Percentiles rank a stretch among this genome's conserved stretches.
Evolutionary conservation across 169 alveolate species (phyloP).

Genomic region (Toxoplasma gondii): DNA sequence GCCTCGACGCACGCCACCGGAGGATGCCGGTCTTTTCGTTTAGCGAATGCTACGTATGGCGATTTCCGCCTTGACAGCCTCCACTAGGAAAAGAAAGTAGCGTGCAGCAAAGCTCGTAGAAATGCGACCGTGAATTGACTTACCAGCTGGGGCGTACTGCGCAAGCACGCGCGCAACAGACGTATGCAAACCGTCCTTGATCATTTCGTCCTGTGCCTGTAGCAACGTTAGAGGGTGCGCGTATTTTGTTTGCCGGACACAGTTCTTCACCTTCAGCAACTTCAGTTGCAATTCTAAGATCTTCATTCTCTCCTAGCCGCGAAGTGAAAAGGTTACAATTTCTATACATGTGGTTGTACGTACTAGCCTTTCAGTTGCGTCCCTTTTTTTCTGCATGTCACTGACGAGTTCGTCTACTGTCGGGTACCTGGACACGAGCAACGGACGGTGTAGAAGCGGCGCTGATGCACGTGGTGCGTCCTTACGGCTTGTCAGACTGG

Average conservation of each 20-base stretch:
- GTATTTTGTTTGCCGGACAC: neutral
- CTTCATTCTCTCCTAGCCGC: conserved; percentile 63
- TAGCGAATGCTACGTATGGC: conserved; percentile 41
- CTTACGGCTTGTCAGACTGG: conserved; percentile 68
- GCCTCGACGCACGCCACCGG: neutral
- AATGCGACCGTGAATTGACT: neutral
- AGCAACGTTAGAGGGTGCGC: neutral
- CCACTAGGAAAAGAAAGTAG: conserved; percentile 13
- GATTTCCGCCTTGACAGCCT: conserved; percentile 62
- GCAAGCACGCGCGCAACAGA: conserved; percentile 67
- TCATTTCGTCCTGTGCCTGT: conserved; percentile 71
- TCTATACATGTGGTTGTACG: neutral
- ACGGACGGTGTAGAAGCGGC: neutral
- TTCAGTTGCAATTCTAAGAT: conserved; percentile 64
- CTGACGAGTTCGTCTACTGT: conserved; percentile 71
- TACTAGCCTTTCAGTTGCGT: conserved; percentile 71
- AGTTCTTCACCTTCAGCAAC: conserved; percentile 47
- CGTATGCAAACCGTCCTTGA: conserved; percentile 66
- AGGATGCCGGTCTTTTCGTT: neutral
- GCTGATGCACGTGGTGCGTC: neutral
- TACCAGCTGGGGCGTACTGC: conserved; percentile 65
- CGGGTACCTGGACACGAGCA: conserved; percentile 60
- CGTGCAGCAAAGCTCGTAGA: neutral
- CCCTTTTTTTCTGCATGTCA: conserved; percentile 69
- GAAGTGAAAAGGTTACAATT: neutral